Conservation (phyloP, 805 yeast genomes). For the Yarrowia porcina region DNA sequence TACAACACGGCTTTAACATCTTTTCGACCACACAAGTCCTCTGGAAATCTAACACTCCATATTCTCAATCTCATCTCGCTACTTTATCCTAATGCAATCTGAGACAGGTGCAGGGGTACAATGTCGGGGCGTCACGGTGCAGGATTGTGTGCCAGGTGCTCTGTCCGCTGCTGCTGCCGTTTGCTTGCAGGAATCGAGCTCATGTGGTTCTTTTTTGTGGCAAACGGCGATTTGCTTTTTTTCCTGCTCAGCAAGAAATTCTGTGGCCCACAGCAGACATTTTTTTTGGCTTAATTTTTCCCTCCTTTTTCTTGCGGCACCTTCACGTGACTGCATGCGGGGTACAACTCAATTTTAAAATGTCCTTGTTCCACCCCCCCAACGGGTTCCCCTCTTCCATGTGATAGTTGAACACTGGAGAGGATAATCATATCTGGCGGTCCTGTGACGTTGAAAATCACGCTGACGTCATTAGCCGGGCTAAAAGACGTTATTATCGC, state of each 20-base stretch:
- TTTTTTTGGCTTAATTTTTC: too few relatives aligned
- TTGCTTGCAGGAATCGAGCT: neutral
- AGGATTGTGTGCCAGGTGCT: neutral
- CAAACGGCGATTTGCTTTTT: neutral
- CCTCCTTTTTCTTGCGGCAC: neutral
- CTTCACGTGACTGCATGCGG: conserved; percentile 9
- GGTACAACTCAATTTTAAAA: neutral
- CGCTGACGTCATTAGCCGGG: neutral
- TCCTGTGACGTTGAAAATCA: neutral
- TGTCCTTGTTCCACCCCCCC: conserved; percentile 10
- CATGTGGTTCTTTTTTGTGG: neutral
- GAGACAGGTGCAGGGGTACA: conserved; percentile 9
- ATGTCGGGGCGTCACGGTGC: neutral
- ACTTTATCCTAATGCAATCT: conserved; percentile 2
- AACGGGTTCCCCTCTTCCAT: conserved; percentile 17
- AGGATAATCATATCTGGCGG: neutral
- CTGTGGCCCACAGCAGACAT: neutral
- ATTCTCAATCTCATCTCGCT: neutral
- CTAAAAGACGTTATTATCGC: neutral
- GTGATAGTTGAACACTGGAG: neutral
- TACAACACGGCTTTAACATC: too few relatives aligned
- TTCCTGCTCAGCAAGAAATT: neutral
- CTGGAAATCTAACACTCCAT: too few relatives aligned
- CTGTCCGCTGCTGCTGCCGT: too few relatives aligned
- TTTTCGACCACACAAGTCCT: too few relatives aligned